Conservation (phyloP, 108 stramenopile genomes). For the Pseudonitzschia multistriata region DNA sequence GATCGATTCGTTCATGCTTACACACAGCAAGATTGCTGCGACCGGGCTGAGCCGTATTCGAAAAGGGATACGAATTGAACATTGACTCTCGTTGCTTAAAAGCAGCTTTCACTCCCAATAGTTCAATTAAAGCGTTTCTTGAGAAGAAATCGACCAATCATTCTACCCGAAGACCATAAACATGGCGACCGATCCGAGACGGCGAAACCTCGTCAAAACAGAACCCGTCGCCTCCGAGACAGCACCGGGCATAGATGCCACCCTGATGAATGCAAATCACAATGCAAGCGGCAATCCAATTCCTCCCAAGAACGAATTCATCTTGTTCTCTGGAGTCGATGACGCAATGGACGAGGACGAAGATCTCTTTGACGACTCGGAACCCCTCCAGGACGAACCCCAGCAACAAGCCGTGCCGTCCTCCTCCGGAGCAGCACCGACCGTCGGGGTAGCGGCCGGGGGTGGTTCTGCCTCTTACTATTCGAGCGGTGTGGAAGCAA, state of each 20-base stretch:
- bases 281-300: too few species aligned
- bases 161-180: not conserved
- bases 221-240: not conserved
- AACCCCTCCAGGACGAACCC: slow-evolving; percentile 17
- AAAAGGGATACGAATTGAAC: too few species aligned
- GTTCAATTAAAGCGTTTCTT: too few species aligned
- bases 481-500: not conserved
- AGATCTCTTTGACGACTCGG: slow-evolving; percentile 19
- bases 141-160: too few species aligned
- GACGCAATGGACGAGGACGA: slow-evolving; percentile 55
- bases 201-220: slow-evolving; percentile 3
- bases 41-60: too few species aligned
- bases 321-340: slow-evolving; percentile 37
- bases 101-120: too few species aligned
- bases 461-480: slow-evolving; percentile 2
- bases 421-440: not conserved
- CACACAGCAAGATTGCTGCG: too few species aligned
- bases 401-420: not conserved
- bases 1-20: too few species aligned
- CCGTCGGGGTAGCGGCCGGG: not conserved
- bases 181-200: slow-evolving; percentile 25
- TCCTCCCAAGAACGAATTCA: slow-evolving; percentile 9
- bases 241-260: not conserved
- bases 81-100: too few species aligned
- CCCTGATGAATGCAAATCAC: too few species aligned